Evolutionary conservation across 768 basidiomycete genomes (phyloP).

Genomic region (Russula earlei): DNA sequence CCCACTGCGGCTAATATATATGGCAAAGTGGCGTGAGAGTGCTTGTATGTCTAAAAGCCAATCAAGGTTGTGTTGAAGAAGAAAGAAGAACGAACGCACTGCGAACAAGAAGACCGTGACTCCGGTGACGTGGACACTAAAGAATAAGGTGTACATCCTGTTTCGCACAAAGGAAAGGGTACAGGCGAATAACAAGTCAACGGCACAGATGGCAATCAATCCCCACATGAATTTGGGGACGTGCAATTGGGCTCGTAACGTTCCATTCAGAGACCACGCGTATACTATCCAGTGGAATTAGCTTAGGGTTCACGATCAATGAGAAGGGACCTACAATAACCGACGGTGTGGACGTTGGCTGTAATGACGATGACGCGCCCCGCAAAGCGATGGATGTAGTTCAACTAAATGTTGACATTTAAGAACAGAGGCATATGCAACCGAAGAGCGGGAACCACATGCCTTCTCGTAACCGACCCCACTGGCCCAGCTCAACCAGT

Average conservation of each 20-base stretch:
- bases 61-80: neutral
- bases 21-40: constrained; percentile 26
- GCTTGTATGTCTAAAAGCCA: constrained; percentile 17
- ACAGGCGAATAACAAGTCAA: constrained; percentile 32
- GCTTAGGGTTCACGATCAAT: neutral
- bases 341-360: constrained; percentile 34
- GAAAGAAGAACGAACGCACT: constrained; percentile 7
- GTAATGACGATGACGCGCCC: constrained; percentile 36
- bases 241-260: neutral
- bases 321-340: constrained; percentile 29
- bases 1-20: constrained; percentile 34
- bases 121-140: constrained; percentile 34
- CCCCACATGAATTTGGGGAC: constrained; percentile 20
- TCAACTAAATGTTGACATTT: constrained; percentile 29
- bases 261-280: constrained; percentile 4
- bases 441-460: neutral
- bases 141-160: constrained; percentile 37
- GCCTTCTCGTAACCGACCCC: constrained; percentile 43
- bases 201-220: constrained; percentile 28
- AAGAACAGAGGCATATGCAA: neutral
- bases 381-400: constrained; percentile 46
- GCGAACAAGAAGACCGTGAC: constrained; percentile 32
- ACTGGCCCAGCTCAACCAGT: constrained; percentile 31
- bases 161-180: constrained; percentile 35
- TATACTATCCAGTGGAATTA: neutral